Evolutionary conservation across 768 basidiomycete genomes (phyloP).

Genomic region (Naematelia aurantialba): DNA sequence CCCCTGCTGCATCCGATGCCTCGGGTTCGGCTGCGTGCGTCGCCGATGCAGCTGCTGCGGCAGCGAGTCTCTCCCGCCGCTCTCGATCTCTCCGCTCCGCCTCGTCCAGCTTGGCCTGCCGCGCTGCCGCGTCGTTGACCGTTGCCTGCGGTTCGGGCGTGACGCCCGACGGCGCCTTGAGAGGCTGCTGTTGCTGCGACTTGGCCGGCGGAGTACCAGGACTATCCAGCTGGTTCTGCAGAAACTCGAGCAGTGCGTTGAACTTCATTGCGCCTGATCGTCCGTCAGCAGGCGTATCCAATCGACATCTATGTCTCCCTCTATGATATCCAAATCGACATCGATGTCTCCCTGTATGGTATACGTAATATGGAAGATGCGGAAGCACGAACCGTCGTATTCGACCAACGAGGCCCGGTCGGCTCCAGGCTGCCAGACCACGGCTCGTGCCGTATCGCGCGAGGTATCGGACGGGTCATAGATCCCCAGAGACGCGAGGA

Average conservation of each 20-base stretch:
- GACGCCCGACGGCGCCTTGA: too few relatives aligned
- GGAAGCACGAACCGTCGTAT: slow-evolving; percentile 61
- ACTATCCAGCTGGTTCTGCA: slow-evolving; percentile 54
- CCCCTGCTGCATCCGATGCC: too few relatives aligned
- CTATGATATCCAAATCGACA: too few relatives aligned
- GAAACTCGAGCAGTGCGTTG: slow-evolving; percentile 67
- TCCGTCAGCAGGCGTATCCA: neutral
- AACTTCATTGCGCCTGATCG: slow-evolving; percentile 62
- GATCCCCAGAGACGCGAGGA: slow-evolving; percentile 59
- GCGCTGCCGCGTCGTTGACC: slow-evolving; percentile 13
- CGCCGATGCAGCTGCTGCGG: slow-evolving; percentile 18
- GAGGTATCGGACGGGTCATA: slow-evolving; percentile 55
- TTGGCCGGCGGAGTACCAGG: slow-evolving; percentile 14
- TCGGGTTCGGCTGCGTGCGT: slow-evolving; percentile 19
- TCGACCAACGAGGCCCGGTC: slow-evolving; percentile 59
- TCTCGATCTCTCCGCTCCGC: slow-evolving; percentile 39
- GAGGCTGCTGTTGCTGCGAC: neutral
- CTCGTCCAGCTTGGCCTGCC: slow-evolving; percentile 38
- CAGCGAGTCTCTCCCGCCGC: slow-evolving; percentile 27
- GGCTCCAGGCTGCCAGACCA: slow-evolving; percentile 57
- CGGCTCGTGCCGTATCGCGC: slow-evolving; percentile 56
- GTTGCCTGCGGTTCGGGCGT: too few relatives aligned
- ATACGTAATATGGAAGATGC: too few relatives aligned
- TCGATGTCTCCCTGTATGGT: too few relatives aligned
- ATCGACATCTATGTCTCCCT: neutral